Percentiles rank a stretch among this genome's conserved stretches.
phyloP scores from a whole-genome alignment of 2,329 filamentous ascomycete genomes.

The Pyricularia pennisetigena region DNA sequence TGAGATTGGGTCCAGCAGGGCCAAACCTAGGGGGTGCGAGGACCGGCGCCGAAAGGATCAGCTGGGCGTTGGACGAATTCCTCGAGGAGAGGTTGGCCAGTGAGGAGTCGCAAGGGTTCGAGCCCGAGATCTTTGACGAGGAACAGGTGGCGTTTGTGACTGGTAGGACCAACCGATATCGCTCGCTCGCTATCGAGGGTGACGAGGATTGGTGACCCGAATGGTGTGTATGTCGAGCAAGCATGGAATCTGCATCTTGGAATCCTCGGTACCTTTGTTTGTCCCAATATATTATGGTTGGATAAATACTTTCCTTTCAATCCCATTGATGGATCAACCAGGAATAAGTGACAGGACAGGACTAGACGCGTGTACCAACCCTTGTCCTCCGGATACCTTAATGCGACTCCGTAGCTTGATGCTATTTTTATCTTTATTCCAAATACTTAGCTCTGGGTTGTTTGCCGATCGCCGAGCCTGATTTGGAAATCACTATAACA shows the following conservation, averaged over 20 bases:
- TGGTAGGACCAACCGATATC: slow-evolving; percentile 3
- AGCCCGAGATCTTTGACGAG: slow-evolving; percentile 1
- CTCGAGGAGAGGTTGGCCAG: background rate
- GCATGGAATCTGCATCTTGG: background rate
- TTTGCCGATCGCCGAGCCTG: background rate
- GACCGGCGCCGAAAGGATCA: slow-evolving; percentile 10
- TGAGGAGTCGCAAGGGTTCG: background rate
- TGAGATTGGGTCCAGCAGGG: slow-evolving; percentile 10
- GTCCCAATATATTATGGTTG: background rate
- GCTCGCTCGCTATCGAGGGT: slow-evolving; percentile 1
- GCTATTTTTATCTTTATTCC: background rate
- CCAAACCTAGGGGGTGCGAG: slow-evolving; percentile 12
- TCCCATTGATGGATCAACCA: background rate
- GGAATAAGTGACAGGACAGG: background rate
- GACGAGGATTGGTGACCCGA: slow-evolving; percentile 2
- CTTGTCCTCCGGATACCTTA: background rate
- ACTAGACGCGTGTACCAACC: background rate
- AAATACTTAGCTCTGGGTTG: background rate
- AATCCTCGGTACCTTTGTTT: background rate
- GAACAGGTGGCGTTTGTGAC: slow-evolving; percentile 4
- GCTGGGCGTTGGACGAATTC: slow-evolving; percentile 7
- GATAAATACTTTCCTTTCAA: background rate
- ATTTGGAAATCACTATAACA: background rate
- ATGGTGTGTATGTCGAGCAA: background rate
- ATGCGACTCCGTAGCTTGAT: background rate